Evolutionary conservation across 768 basidiomycete species (phyloP).

Genomic region (Lentinula detonsa): DNA sequence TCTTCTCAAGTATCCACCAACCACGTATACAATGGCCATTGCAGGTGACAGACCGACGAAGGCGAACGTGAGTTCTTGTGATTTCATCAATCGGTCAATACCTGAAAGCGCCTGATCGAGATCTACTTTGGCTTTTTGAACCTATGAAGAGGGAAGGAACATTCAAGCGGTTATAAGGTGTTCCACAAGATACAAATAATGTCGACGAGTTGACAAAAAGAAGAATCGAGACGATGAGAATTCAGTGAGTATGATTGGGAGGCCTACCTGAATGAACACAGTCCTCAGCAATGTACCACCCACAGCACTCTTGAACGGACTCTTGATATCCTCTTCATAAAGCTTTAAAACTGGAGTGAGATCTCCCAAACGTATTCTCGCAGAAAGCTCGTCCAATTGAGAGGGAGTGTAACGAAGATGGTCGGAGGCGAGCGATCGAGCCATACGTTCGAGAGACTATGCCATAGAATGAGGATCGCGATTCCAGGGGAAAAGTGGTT

Average conservation of each 20-base stretch:
- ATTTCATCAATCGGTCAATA: conserved; percentile 90
- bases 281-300: conserved; percentile 78
- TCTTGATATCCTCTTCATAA: conserved; percentile 89
- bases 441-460: conserved; percentile 92
- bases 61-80: conserved; percentile 92
- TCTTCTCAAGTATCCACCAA: conserved; percentile 48
- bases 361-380: conserved; percentile 71
- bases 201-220: too few relatives aligned
- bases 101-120: conserved; percentile 85
- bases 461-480: background rate
- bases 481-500: background rate
- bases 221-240: too few relatives aligned
- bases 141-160: background rate
- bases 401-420: conserved; percentile 58
- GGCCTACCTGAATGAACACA: conserved; percentile 72
- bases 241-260: background rate
- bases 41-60: conserved; percentile 96
- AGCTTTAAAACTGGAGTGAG: conserved; percentile 80
- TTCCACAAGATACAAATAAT: too few relatives aligned
- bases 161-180: background rate
- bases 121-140: conserved; percentile 57
- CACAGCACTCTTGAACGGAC: conserved; percentile 77
- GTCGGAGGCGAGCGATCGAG: conserved; percentile 77
- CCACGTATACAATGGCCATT: conserved; percentile 69
- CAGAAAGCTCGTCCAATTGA: conserved; percentile 62